phyloP scores from a whole-genome alignment of 2,329 filamentous ascomycete genomes.

The Fusarium sp. region DNA sequence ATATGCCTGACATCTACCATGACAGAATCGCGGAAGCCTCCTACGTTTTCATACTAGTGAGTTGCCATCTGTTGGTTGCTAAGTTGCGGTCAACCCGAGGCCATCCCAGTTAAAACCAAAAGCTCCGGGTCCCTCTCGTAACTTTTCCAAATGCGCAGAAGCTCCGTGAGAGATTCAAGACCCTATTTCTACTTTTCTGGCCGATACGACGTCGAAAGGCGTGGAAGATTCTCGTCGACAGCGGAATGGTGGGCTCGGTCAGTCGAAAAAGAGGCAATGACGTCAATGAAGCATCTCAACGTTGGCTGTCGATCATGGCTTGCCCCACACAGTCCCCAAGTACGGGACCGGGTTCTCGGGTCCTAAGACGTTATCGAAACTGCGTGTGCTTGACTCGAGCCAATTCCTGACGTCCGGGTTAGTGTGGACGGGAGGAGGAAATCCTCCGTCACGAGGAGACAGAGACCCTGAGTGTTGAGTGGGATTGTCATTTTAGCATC shows the following conservation, averaged over 20 bases:
- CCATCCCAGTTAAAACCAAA: not conserved
- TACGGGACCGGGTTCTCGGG: constrained; percentile 21
- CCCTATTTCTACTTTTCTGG: not conserved
- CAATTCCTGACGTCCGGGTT: not conserved
- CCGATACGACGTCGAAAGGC: not conserved
- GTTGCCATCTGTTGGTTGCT: not conserved
- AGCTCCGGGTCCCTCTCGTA: not conserved
- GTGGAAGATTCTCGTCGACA: constrained; percentile 25
- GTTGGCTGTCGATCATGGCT: constrained; percentile 16
- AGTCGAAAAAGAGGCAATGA: constrained; percentile 17
- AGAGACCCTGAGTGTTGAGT: not conserved
- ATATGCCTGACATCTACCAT: not conserved
- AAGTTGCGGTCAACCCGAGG: not conserved
- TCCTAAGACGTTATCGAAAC: not conserved
- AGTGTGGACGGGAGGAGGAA: constrained; percentile 32
- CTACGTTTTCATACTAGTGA: not conserved
- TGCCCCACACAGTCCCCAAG: constrained; percentile 15
- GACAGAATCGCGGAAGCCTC: not conserved
- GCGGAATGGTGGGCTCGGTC: not conserved
- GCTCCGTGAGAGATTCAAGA: not conserved
- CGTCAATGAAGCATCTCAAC: constrained; percentile 40
- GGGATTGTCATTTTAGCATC: constrained; percentile 8
- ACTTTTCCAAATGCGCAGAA: not conserved
- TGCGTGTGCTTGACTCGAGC: constrained; percentile 1
- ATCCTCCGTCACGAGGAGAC: constrained; percentile 27